Conservation (phyloP, 2,329 filamentous ascomycete species). For the Coleophoma crateriformis region DNA sequence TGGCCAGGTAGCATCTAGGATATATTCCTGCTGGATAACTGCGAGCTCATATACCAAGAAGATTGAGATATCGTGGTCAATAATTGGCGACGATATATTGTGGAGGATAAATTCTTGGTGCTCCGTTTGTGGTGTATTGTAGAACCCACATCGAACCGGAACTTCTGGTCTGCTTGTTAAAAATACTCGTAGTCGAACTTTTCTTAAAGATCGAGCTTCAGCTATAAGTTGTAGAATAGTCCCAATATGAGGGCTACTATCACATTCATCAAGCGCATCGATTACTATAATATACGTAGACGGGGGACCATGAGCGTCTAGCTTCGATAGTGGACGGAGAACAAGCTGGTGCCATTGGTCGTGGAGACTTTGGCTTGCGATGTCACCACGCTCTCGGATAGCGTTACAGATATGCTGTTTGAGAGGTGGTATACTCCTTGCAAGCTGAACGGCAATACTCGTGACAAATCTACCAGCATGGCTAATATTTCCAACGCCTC, state of each 20-base stretch:
- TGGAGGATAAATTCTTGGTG: constrained; percentile 16
- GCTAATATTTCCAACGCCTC: constrained; percentile 14
- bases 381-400: no score
- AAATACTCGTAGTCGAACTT: constrained; percentile 16
- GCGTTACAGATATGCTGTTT: no score
- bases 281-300: constrained; percentile 18
- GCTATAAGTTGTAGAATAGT: constrained; percentile 6
- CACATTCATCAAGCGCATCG: constrained; percentile 27
- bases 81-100: constrained; percentile 7
- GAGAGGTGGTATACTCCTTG: no score
- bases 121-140: constrained; percentile 2
- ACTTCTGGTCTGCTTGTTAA: constrained; percentile 23
- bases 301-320: not conserved
- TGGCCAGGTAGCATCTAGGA: not conserved
- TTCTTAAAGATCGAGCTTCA: constrained; percentile 6
- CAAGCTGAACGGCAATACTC: constrained; percentile 7
- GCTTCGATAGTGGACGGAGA: constrained; percentile 29
- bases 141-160: constrained; percentile 11
- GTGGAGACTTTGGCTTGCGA: constrained; percentile 33
- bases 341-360: constrained; percentile 38
- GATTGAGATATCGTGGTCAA: constrained; percentile 9
- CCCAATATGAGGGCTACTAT: constrained; percentile 9
- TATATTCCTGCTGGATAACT: constrained; percentile 3
- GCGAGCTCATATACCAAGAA: constrained; percentile 12
- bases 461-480: constrained; percentile 9